Evolutionary conservation across 306 rosid species (phyloP), one percentile per base, ranked within the genome.

Genomic region (Ceratonia siliqua): DNA sequence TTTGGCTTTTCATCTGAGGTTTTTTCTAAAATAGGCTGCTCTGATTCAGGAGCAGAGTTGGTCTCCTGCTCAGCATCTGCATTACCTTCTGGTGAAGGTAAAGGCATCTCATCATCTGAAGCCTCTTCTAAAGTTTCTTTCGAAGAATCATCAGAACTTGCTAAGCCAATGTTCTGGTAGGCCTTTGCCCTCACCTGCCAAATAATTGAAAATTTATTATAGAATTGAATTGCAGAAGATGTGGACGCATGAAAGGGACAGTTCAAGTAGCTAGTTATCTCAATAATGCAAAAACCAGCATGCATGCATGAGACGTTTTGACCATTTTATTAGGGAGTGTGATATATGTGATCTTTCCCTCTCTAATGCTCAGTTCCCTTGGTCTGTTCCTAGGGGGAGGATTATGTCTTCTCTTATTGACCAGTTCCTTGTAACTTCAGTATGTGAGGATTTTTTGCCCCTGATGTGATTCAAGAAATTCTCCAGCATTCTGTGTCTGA

Each of bases 71-170:
- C 85, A 49, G 72, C 83, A 84, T 85, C 86, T 32, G 81, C 84
- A 55, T 68, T 72, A 53, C 72, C 70, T 58, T n/a, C 85, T 14
- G 75, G 77, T 75, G 76, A 86, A 81, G 80, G 79, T 69, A 80
- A 69, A 61, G 72, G 77, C 5, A 75, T 74, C 82, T 87, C 97
- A 81, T 94, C 96, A 62, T 91, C 93, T 13, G 89, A 94, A 69
- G 59, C 80, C 83, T 87, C 96, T 82, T 87, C 88, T 20, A 79
- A 75, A 59, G 77, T 82, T 87, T 94, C 98, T 76, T 90, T 87
- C 49, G 92, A 82, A 85, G 96, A 83, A 62, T 90, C 96, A 2
- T 94, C 93, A 42, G 89, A 79, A 81, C 90, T 84, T 73, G 66
- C 75, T 38, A 57, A 52, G 65, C 82, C 86, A 78, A 65, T 58